Evolutionary conservation across 108 stramenopile species (phyloP), one percentile per base, ranked within the genome.

Genomic region (Seminavis robusta): DNA sequence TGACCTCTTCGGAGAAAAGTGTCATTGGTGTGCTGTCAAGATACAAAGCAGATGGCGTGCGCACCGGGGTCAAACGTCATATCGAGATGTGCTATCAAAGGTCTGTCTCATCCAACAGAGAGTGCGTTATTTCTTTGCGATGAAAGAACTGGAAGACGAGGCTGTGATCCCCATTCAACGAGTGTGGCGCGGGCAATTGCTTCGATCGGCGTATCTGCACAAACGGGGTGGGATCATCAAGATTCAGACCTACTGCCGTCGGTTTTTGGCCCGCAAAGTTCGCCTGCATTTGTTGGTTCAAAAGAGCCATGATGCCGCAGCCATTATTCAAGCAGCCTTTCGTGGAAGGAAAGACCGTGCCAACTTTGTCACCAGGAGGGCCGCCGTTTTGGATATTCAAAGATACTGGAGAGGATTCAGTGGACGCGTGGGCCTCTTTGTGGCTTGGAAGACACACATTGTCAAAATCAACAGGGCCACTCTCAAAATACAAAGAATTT

Each of bases 141-240:
- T n/a, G n/a, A n/a, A n/a, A n/a, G n/a, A n/a, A n/a, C n/a, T n/a
- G n/a, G n/a, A n/a, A n/a, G n/a, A n/a, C 34, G 83, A 82, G 9
- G 86, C 90, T 23, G 84, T 86, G 0, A 83, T 92, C 59, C 91
- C 86, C 0, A 89, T 92, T 56, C 91, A 92, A 59, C 75, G 77
- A 9, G 71, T 74, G 47, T 71, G 78, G 10, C 83, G 91, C 33
- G 61, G 87, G 23, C 81, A 77, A 51, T 48, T 92, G 11, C 71
- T 75, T 46, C 74, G 78, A 45, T 47, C 42, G 32, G 79, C 84
- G 7, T n/a, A n/a, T n/a, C 55, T 86, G 39, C 73, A 63, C 50
- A 64, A 74, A 43, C 81, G 87, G 79, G 80, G 85, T 63, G 83
- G 80, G 3, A 58, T 88, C 44, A 75, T 92, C 30, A 63, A 81